Conservation (phyloP, 2,329 filamentous ascomycete species). For the Beauveria australis region DNA sequence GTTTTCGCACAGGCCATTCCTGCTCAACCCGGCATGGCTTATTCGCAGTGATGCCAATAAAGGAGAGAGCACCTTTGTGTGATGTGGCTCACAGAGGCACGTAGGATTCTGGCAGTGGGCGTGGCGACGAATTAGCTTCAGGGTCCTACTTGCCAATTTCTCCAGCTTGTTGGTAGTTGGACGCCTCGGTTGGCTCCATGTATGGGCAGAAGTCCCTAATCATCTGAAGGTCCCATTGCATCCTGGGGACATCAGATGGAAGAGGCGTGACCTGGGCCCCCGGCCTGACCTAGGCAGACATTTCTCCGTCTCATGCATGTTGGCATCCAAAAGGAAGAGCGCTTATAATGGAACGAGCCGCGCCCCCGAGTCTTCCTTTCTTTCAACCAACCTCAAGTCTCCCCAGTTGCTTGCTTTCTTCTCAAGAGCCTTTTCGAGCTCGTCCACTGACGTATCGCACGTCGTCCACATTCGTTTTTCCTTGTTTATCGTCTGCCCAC, state of each 20-base stretch:
- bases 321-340: background rate
- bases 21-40: background rate
- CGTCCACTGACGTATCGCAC: constrained; percentile 12
- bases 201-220: background rate
- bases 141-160: background rate
- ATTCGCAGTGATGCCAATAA: background rate
- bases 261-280: background rate
- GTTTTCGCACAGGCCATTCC: background rate
- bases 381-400: background rate
- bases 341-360: background rate
- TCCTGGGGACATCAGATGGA: background rate
- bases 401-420: background rate
- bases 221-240: background rate
- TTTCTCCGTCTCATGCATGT: background rate
- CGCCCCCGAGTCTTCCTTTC: background rate
- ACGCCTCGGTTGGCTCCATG: background rate
- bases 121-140: background rate
- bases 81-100: background rate
- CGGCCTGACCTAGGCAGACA: background rate
- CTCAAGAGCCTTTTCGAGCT: background rate
- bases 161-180: background rate
- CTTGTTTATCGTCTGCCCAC: background rate
- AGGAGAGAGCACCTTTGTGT: background rate
- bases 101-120: background rate
- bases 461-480: constrained; percentile 5